Conservation (phyloP, 768 basidiomycete genomes). For the Astraeus odoratus region DNA sequence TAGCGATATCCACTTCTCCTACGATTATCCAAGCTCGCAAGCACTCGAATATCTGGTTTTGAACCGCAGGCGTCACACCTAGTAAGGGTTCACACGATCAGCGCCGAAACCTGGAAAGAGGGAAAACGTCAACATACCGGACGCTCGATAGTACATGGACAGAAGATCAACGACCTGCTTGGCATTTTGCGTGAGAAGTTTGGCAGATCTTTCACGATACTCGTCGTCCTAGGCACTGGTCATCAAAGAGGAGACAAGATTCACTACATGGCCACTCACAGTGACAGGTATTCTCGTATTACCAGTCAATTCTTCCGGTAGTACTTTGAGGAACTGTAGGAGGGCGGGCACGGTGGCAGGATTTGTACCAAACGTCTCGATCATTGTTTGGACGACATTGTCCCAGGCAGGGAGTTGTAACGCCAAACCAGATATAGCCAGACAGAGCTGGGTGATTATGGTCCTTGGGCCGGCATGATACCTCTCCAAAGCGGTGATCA, state of each 20-base stretch:
- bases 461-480: constrained; percentile 74
- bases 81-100: background rate
- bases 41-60: constrained; percentile 77
- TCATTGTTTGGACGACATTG: constrained; percentile 72
- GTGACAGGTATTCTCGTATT: constrained; percentile 87
- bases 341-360: constrained; percentile 78
- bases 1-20: constrained; percentile 66
- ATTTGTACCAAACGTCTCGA: constrained; percentile 79
- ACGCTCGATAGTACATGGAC: constrained; percentile 81
- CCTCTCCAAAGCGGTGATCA: constrained; percentile 66
- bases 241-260: constrained; percentile 8
- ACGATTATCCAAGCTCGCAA: constrained; percentile 83
- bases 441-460: constrained; percentile 82
- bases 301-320: constrained; percentile 82
- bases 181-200: constrained; percentile 63
- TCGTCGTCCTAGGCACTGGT: constrained; percentile 57
- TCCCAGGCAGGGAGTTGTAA: constrained; percentile 85
- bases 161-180: constrained; percentile 70
- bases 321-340: constrained; percentile 81
- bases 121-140: constrained; percentile 48
- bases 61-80: constrained; percentile 81
- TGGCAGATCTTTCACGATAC: constrained; percentile 51
- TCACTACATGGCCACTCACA: constrained; percentile 41
- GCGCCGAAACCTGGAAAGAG: background rate
- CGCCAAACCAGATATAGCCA: constrained; percentile 86